Conservation (phyloP, 345 rosid genomes). For the Hibiscus tridactylites region DNA sequence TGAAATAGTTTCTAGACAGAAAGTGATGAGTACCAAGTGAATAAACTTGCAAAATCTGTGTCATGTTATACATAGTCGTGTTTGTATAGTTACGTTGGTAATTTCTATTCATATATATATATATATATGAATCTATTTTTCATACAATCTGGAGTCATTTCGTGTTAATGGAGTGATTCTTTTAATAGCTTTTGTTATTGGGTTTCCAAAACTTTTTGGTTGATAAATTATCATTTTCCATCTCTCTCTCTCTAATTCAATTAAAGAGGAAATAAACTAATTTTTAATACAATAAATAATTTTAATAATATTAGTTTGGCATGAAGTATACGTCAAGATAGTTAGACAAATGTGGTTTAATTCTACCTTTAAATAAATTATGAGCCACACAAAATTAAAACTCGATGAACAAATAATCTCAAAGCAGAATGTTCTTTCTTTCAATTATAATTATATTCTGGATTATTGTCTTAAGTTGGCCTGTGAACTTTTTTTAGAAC, state of each 20-base stretch:
- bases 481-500: not conserved
- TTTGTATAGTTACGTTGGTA: not conserved
- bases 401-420: not conserved
- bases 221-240: not conserved
- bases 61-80: not conserved
- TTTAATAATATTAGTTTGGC: not conserved
- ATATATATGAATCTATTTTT: not conserved
- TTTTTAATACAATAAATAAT: not conserved
- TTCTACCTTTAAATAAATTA: not conserved
- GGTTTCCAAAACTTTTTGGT: not conserved
- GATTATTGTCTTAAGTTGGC: not conserved
- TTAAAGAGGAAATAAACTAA: not conserved
- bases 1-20: not conserved
- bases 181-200: not conserved
- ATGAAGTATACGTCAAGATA: not conserved
- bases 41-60: not conserved
- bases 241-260: not conserved
- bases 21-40: not conserved
- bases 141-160: not conserved
- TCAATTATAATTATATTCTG: not conserved
- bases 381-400: not conserved
- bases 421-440: not conserved
- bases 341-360: not conserved
- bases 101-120: not conserved
- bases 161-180: not conserved